Base-by-base conservation (phyloP, 345 rosid genomes). In the Durio zibethinus region DNA sequence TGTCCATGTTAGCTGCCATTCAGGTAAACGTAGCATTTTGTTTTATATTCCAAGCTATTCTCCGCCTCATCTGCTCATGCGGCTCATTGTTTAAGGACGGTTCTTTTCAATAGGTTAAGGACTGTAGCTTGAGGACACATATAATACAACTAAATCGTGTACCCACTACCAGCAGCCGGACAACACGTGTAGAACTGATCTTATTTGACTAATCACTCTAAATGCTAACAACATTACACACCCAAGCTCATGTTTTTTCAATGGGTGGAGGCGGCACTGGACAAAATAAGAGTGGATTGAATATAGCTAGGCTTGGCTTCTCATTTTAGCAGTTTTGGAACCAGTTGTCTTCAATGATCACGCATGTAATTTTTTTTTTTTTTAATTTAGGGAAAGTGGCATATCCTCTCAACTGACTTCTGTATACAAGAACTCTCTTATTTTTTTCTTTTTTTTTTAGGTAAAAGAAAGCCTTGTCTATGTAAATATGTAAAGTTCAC, bases 101-200 rank as follows among this genome's bases (percentile, higher is more conserved):
- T 33, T 40, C 33, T 29, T 43, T 70, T 61, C 38, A 79, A 82
- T 91, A 92, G 98, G 93, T 91, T 60, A 91, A 89, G 69, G 89
- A 88, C 79, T 87, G 91, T 82, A 94, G 97, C 93, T 81, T 93
- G 92, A 90, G 93, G 84, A 93, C 97, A 47, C 97, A 94, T 78
- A 80, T 89, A 83, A 80, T 91, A 82, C 97, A 94, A 85, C 84
- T 87, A 83, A 88, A 85, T 77, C 85, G 84, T 6, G 78, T 81
- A 74, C 75, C 79, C 23, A 82, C 86, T 73, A 84, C 90, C 78
- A 77, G 87, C 82, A 88, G 84, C 87, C 92, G 90, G 91, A 92
- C 91, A 52, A 85, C 89, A 83, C 86, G 31, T 83, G 84, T 84
- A 94, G 94, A 87, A 85, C 87, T 86, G 90, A 90, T 89, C 84